Conservation (phyloP, 257 asterid genomes). For the Misopates orontium region DNA sequence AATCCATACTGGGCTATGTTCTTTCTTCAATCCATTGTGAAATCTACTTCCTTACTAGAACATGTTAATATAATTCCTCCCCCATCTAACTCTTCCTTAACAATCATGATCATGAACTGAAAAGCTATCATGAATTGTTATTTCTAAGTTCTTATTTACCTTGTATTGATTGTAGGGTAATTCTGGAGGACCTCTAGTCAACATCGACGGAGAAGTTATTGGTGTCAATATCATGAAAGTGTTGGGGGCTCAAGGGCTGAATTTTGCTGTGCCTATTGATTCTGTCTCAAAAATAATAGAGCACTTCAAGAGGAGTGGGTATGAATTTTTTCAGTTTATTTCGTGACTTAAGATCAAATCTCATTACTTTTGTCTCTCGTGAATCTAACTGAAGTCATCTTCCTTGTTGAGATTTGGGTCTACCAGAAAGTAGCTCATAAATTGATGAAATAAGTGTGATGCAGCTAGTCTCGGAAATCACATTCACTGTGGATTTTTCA, state of each 20-base stretch:
- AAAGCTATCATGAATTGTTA: conserved; percentile 16
- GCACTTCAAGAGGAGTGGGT: conserved; percentile 83
- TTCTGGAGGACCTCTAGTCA: conserved; percentile 93
- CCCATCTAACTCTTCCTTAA: conserved; percentile 14
- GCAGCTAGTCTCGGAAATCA: no score
- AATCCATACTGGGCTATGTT: conserved; percentile 3
- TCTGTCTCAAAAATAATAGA: conserved; percentile 65
- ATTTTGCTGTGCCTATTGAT: conserved; percentile 84
- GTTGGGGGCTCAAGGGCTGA: conserved; percentile 78
- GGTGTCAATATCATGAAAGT: conserved; percentile 83
- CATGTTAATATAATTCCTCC: background rate
- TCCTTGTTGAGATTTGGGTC: no score
- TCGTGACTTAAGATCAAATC: conserved; percentile 1
- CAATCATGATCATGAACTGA: conserved; percentile 10
- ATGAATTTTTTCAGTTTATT: conserved; percentile 5
- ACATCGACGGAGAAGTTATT: conserved; percentile 81
- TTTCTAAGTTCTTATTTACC: conserved; percentile 13
- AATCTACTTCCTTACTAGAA: conserved; percentile 9
- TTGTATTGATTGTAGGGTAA: conserved; percentile 63
- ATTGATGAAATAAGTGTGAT: no score
- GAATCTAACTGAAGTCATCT: no score
- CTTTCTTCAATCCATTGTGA: conserved; percentile 7
- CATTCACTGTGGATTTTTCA: no score
- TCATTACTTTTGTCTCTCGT: no score
- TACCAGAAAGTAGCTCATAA: no score